Evolutionary conservation across 2,329 filamentous ascomycete genomes (phyloP).

Genomic region (Sporothrix inflata): DNA sequence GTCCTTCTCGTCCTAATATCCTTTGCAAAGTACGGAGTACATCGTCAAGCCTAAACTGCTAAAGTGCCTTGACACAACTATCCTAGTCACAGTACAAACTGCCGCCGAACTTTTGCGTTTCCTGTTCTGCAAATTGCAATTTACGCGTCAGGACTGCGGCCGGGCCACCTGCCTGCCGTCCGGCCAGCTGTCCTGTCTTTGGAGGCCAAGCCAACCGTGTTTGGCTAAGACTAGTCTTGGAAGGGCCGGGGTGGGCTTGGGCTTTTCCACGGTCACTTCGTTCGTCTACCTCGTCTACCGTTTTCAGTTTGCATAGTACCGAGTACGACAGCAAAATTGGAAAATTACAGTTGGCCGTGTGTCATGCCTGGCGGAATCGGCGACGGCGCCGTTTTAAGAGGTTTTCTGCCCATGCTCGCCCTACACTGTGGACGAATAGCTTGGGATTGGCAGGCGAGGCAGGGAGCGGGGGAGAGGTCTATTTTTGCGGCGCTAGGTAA

Average conservation of each 20-base stretch:
- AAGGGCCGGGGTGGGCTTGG: slow-evolving; percentile 6
- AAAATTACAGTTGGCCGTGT: neutral
- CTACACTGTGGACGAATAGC: neutral
- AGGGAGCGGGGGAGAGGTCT: neutral
- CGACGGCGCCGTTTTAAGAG: slow-evolving; percentile 13
- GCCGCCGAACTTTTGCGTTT: neutral
- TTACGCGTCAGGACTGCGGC: slow-evolving; percentile 16
- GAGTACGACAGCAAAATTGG: neutral
- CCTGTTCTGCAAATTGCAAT: slow-evolving; percentile 23
- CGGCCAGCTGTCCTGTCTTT: slow-evolving; percentile 10
- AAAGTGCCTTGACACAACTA: neutral
- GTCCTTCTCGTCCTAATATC: neutral
- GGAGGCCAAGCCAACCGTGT: slow-evolving; percentile 4
- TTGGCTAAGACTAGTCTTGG: slow-evolving; percentile 19
- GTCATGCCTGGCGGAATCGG: slow-evolving; percentile 15
- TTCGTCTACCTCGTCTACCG: neutral
- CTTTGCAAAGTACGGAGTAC: neutral
- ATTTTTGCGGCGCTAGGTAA: slow-evolving; percentile 17
- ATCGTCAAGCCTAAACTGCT: neutral
- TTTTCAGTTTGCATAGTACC: neutral
- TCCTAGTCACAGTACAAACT: neutral
- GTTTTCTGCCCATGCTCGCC: neutral
- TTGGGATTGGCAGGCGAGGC: neutral
- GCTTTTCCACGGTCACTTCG: neutral
- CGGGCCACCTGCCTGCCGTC: slow-evolving; percentile 12